Conservation (phyloP, 768 basidiomycete genomes). For the Amanita pseudoporphyria region DNA sequence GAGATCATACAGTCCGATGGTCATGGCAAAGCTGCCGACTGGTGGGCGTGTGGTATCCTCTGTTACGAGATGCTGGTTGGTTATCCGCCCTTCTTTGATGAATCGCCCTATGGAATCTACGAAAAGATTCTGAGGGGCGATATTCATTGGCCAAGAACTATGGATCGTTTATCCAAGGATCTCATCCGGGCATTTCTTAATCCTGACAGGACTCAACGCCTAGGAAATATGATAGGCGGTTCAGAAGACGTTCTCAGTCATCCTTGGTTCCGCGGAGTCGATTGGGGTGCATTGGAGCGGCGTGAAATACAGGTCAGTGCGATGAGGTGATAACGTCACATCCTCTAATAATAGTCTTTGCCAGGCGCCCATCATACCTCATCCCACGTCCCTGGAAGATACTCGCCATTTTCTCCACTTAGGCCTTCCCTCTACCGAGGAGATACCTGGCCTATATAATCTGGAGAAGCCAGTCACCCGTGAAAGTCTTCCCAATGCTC, state of each 20-base stretch:
- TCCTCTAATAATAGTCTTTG: conserved; percentile 10
- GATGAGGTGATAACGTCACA: conserved; percentile 2
- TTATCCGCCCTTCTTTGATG: conserved; percentile 97
- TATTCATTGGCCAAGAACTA: conserved; percentile 83
- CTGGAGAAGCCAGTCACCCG: conserved; percentile 51
- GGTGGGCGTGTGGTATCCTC: conserved; percentile 98
- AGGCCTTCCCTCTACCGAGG: conserved; percentile 64
- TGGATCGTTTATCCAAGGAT: conserved; percentile 85
- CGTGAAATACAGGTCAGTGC: conserved; percentile 71
- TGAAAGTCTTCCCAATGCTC: conserved; percentile 53
- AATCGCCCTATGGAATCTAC: conserved; percentile 96
- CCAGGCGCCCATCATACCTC: conserved; percentile 82
- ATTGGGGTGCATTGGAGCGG: conserved; percentile 82
- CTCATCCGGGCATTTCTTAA: conserved; percentile 85
- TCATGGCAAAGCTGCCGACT: conserved; percentile 96
- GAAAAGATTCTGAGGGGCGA: conserved; percentile 90
- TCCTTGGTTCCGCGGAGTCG: conserved; percentile 92
- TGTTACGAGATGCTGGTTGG: conserved; percentile 99
- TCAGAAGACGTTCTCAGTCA: conserved; percentile 87
- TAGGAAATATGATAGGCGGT: conserved; percentile 91
- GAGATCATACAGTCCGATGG: conserved; percentile 98
- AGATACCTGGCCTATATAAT: conserved; percentile 68
- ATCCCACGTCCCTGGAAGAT: conserved; percentile 71
- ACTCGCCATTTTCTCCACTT: conserved; percentile 81
- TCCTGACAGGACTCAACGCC: conserved; percentile 82